Conservation (phyloP, 352 stramenopile species). For the Hyaloperonospora brassicae region DNA sequence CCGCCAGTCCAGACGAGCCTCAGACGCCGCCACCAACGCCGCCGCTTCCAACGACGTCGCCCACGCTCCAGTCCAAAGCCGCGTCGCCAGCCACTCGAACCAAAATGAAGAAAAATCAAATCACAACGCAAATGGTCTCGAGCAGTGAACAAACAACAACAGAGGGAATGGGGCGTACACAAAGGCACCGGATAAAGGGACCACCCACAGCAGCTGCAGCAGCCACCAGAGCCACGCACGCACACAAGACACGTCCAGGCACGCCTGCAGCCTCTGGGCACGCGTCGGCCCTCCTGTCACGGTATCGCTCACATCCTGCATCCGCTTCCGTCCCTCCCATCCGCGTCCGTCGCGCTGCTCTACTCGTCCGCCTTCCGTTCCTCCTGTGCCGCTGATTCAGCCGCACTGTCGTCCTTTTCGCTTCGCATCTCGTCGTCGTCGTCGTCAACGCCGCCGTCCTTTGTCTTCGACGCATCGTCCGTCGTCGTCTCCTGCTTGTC, state of each 20-base stretch:
- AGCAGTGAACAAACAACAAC: constrained; percentile 28
- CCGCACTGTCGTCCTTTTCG: background rate
- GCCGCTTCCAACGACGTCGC: background rate
- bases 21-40: background rate
- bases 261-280: too few species aligned
- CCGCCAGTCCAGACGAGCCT: background rate
- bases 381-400: constrained; percentile 1
- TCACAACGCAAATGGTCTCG: constrained; percentile 30
- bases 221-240: constrained; percentile 35
- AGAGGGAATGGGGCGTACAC: constrained; percentile 25
- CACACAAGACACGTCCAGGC: constrained; percentile 17
- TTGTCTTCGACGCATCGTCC: constrained; percentile 9
- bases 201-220: constrained; percentile 26
- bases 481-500: constrained; percentile 18
- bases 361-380: constrained; percentile 15
- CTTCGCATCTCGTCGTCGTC: background rate
- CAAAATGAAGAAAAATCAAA: constrained; percentile 32
- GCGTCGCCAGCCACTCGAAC: constrained; percentile 18
- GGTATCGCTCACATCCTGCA: constrained; percentile 19
- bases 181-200: constrained; percentile 33
- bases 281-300: constrained; percentile 17
- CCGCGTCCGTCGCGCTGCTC: constrained; percentile 8
- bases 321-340: constrained; percentile 8
- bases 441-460: constrained; percentile 15
- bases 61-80: constrained; percentile 15